Conservation (phyloP, 257 asterid species). For the Gynochthodes officinalis region DNA sequence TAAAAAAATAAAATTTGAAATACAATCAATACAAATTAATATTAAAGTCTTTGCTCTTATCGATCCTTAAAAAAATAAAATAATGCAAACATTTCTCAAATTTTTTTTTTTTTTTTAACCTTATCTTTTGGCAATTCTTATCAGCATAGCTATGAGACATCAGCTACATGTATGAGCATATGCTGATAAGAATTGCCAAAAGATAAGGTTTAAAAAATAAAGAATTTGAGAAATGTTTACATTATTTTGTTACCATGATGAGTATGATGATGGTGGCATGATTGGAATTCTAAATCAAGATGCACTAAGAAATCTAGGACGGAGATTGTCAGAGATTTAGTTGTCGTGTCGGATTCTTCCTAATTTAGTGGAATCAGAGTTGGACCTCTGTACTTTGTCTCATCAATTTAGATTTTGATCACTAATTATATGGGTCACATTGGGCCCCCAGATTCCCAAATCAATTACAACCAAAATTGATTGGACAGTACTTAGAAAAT, state of each 20-base stretch:
- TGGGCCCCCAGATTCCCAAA: neutral
- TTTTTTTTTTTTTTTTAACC: too few species aligned
- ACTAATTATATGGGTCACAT: neutral
- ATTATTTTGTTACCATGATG: neutral
- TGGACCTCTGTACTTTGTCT: constrained; percentile 10
- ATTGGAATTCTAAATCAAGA: neutral
- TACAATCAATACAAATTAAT: too few species aligned
- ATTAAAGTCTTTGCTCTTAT: too few species aligned
- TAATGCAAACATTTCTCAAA: too few species aligned
- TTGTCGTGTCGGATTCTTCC: neutral
- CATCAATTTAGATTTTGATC: neutral
- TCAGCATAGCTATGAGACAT: too few species aligned
- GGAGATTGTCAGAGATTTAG: neutral
- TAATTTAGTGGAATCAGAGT: constrained; percentile 15
- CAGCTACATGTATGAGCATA: too few species aligned
- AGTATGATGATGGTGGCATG: neutral
- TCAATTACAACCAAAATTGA: neutral
- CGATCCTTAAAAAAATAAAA: too few species aligned
- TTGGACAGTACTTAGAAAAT: neutral
- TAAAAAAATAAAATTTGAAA: too few species aligned
- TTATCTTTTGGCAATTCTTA: too few species aligned
- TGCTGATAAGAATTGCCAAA: too few species aligned
- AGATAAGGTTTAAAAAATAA: too few species aligned
- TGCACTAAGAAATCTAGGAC: neutral
- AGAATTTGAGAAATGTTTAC: neutral